These are phyloP conservation scores for Saccharomycopsis crataegensis DNA, from an alignment of 1,139 yeast species.

Conservation along the genomic window DNA sequence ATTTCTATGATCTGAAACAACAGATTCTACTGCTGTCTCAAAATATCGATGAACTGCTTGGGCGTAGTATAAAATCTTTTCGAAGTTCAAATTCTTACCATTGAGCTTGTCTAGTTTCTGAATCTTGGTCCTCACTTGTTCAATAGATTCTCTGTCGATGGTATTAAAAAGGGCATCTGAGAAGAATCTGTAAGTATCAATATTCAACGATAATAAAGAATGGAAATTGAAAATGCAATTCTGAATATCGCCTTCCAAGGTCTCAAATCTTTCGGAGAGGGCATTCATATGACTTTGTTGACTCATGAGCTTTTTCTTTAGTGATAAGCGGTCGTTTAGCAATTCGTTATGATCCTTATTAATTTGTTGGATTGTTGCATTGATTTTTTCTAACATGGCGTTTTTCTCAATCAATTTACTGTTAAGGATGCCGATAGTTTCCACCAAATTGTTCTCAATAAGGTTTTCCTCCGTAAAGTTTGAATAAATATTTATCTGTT, in stretches of 20 bases:
- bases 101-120: conserved; percentile 2
- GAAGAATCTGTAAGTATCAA: conserved; percentile 4
- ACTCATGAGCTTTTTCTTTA: conserved; percentile 4
- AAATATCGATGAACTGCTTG: conserved; percentile 16
- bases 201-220: conserved; percentile 7
- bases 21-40: conserved; percentile 8
- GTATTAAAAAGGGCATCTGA: conserved; percentile 4
- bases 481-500: background rate
- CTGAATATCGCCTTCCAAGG: background rate
- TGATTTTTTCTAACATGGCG: conserved; percentile 8
- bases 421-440: conserved; percentile 7
- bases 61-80: conserved; percentile 13
- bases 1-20: conserved; percentile 8
- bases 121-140: conserved; percentile 11
- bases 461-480: conserved; percentile 7
- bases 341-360: background rate
- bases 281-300: background rate
- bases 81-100: conserved; percentile 8
- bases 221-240: conserved; percentile 1
- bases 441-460: conserved; percentile 11
- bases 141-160: conserved; percentile 11
- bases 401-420: conserved; percentile 9
- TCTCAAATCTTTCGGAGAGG: conserved; percentile 2
- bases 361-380: background rate
- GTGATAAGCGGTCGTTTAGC: conserved; percentile 1